Base-by-base conservation (phyloP, 2,329 filamentous ascomycete species). In the Alternaria ventricosa region DNA sequence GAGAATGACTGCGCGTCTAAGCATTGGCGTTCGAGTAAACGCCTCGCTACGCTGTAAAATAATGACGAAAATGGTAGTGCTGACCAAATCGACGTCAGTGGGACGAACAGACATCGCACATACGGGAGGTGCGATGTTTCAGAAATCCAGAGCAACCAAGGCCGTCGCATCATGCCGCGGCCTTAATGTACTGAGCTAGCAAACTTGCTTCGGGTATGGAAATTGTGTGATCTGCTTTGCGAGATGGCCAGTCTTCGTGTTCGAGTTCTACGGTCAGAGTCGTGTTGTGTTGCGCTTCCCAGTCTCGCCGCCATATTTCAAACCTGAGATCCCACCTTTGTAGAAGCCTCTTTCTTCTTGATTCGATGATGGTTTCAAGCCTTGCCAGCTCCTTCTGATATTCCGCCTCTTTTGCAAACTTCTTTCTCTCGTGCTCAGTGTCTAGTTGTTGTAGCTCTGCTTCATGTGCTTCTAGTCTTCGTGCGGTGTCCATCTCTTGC, bases 291-390 rank as follows among this genome's bases (percentile, higher is more conserved):
- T 79, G 70, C 10, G 62, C 67, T 50, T 79, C 76, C 75, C 76
- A 79, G 53, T 77, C 75, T 61, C 72, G 76, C 11, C 74, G 71
- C 71, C 79, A 78, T 7, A 82, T 78, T 41, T 81, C 80, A 49
- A 77, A 78, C 54, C 76, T 77, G 33, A 82, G 70, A 44, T 80
- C 76, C 81, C 81, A 83, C 61, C 80, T 66, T 51, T 75, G 74
- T 15, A 67, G 63, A 10, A 82, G 43, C 45, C 76, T 69, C 50
- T 68, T 68, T 55, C 78, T 72, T 47, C 81, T 77, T 23, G 69
- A 66, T n/a, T 71, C 70, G 3, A 79, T 77, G 6, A 76, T 47
- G 1, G 71, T 61, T 13, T 81, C 79, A 9, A 82, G 61, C 20
- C 76, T 76, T 23, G 70, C 71, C 43, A 69, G 66, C 46, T 82